Conservation (phyloP, 176 grass and related monocot species). For the Canna indica region DNA sequence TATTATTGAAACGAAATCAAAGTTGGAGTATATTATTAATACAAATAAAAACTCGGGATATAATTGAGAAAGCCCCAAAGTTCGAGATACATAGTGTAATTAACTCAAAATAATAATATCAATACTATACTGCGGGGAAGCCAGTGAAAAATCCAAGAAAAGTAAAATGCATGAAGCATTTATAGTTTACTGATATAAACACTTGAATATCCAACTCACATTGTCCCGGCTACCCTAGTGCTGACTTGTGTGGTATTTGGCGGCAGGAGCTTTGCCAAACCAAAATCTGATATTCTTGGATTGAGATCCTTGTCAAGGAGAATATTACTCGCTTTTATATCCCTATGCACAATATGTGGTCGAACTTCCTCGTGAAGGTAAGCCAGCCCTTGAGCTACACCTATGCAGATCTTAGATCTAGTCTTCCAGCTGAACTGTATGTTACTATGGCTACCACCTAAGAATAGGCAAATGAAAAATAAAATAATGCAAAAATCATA, state of each 20-base stretch:
- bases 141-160: no score
- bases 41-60: no score
- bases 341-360: background rate
- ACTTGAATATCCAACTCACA: background rate
- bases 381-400: background rate
- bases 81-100: no score
- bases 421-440: background rate
- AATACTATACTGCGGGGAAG: no score
- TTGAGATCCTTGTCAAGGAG: conserved; percentile 2
- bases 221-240: background rate
- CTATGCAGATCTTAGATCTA: background rate
- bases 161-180: no score
- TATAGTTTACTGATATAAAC: background rate
- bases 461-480: background rate
- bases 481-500: no score
- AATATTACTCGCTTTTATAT: conserved; percentile 9
- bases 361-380: background rate
- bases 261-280: background rate
- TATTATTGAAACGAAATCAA: no score
- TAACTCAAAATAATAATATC: no score
- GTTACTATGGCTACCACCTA: background rate
- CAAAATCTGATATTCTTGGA: conserved; percentile 1
- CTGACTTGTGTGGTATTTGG: background rate
- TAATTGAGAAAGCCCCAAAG: no score
- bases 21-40: no score